These are phyloP conservation scores for Yamadazyma trypodendri DNA, from an alignment of 1,139 yeast species.

Conservation along the genomic window DNA sequence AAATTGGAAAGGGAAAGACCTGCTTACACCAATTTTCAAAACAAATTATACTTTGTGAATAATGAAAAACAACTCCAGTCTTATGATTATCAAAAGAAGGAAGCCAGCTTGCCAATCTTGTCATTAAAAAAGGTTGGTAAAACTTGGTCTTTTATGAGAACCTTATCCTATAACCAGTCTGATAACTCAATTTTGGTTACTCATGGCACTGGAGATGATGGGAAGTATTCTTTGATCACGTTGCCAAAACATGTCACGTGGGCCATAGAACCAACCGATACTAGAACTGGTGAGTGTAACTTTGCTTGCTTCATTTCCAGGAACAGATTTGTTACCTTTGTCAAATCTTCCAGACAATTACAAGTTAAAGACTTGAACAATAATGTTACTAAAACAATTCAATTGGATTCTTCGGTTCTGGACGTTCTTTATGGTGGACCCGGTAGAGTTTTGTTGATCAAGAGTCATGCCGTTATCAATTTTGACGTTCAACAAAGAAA, in stretches of 20 bases:
- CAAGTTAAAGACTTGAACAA: slow-evolving; percentile 84
- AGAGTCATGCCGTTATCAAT: slow-evolving; percentile 68
- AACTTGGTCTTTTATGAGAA: slow-evolving; percentile 82
- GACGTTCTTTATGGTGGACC: slow-evolving; percentile 81
- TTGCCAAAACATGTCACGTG: slow-evolving; percentile 89
- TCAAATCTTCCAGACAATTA: slow-evolving; percentile 60
- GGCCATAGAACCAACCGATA: slow-evolving; percentile 83
- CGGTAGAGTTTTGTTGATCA: slow-evolving; percentile 77
- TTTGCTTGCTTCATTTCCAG: slow-evolving; percentile 91
- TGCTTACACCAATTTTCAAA: slow-evolving; percentile 72
- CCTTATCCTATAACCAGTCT: slow-evolving; percentile 86
- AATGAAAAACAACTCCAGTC: slow-evolving; percentile 83
- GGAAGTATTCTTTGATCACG: slow-evolving; percentile 69
- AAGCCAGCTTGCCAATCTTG: slow-evolving; percentile 73
- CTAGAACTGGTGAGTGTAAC: slow-evolving; percentile 78
- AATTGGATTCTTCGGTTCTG: slow-evolving; percentile 66
- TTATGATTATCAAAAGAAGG: slow-evolving; percentile 63
- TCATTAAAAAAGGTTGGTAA: slow-evolving; percentile 83
- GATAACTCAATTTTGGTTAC: slow-evolving; percentile 86
- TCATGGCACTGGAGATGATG: slow-evolving; percentile 64
- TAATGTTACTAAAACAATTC: slow-evolving; percentile 76
- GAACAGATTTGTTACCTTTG: slow-evolving; percentile 85
- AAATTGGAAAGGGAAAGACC: slow-evolving; percentile 98
- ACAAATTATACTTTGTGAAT: slow-evolving; percentile 71
- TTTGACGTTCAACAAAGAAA: slow-evolving; percentile 94